Evolutionary conservation across 1,284 basidiomycete species (phyloP).

Genomic region (Cryptococcus hybrid): DNA sequence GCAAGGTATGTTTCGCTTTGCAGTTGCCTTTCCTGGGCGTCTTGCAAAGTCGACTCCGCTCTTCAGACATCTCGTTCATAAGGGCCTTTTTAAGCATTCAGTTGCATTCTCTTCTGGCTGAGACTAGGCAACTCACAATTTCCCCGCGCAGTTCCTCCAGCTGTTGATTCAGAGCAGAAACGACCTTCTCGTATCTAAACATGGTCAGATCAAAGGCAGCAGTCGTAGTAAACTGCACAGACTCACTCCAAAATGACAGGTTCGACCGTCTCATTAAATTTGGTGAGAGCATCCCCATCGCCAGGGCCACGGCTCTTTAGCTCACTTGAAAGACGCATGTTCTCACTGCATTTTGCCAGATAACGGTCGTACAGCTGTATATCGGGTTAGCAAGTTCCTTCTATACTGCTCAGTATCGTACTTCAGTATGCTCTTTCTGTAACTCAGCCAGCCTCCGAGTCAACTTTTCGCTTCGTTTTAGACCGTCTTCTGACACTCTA

Average conservation of each 20-base stretch:
- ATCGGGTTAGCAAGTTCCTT: constrained; percentile 8
- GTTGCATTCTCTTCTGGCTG: background rate
- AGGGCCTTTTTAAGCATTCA: constrained; percentile 15
- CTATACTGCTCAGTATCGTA: constrained; percentile 14
- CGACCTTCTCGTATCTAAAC: constrained; percentile 83
- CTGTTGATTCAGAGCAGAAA: constrained; percentile 83
- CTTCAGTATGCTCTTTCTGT: constrained; percentile 44
- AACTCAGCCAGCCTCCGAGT: constrained; percentile 55
- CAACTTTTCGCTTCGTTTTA: constrained; percentile 79
- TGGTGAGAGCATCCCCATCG: constrained; percentile 62
- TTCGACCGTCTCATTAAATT: constrained; percentile 94
- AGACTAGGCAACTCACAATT: constrained; percentile 50
- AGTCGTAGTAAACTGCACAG: background rate
- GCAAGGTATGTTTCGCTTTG: constrained; percentile 82
- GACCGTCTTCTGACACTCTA: constrained; percentile 71
- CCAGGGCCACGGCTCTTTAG: constrained; percentile 52
- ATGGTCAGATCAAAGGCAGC: background rate
- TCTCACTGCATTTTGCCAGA: constrained; percentile 43
- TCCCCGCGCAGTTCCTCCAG: constrained; percentile 87
- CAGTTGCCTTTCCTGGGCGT: constrained; percentile 64
- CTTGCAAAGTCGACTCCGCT: constrained; percentile 77
- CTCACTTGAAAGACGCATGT: constrained; percentile 41
- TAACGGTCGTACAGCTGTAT: constrained; percentile 40
- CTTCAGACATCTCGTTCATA: constrained; percentile 79
- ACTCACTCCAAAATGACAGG: constrained; percentile 86